These are phyloP conservation scores for Gamarada debralockiae DNA, from an alignment of 495 filamentous ascomycete genomes.

Conservation along the genomic window DNA sequence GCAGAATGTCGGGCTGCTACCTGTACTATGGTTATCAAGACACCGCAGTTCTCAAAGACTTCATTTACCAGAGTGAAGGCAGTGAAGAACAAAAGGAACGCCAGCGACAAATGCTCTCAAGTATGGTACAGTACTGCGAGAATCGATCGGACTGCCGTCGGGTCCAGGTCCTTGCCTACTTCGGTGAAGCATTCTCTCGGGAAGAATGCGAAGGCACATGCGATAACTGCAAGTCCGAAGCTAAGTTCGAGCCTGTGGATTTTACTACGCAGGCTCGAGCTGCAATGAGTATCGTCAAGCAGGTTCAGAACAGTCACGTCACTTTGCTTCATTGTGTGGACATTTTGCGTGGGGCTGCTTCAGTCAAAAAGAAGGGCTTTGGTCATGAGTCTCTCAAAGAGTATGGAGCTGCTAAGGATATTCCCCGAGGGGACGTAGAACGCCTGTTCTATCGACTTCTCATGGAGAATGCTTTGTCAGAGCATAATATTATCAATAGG, in stretches of 20 bases:
- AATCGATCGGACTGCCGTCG: conserved; percentile 82
- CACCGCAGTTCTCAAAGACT: conserved; percentile 51
- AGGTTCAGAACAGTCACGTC: conserved; percentile 41
- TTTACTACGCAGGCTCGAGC: conserved; percentile 68
- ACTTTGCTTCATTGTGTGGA: conserved; percentile 55
- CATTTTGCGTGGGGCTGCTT: conserved; percentile 53
- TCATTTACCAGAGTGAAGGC: conserved; percentile 79
- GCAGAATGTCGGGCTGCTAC: conserved; percentile 81
- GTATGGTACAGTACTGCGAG: conserved; percentile 82
- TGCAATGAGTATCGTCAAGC: conserved; percentile 61
- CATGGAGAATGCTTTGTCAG: conserved; percentile 55
- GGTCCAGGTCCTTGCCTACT: conserved; percentile 86
- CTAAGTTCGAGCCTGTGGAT: conserved; percentile 64
- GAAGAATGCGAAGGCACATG: conserved; percentile 70
- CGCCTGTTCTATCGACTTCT: conserved; percentile 61
- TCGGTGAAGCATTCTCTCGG: conserved; percentile 74
- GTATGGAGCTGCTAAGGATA: conserved; percentile 44
- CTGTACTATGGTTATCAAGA: conserved; percentile 84
- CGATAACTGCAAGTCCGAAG: conserved; percentile 79
- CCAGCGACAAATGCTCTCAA: conserved; percentile 78
- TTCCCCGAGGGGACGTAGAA: conserved; percentile 59
- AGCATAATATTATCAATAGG: conserved; percentile 58
- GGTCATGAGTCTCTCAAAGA: conserved; percentile 33
- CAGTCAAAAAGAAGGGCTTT: conserved; percentile 43
- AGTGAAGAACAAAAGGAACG: conserved; percentile 73